Conservation (phyloP, 1,284 basidiomycete species). For the Neotropicomus parvogracilis region DNA sequence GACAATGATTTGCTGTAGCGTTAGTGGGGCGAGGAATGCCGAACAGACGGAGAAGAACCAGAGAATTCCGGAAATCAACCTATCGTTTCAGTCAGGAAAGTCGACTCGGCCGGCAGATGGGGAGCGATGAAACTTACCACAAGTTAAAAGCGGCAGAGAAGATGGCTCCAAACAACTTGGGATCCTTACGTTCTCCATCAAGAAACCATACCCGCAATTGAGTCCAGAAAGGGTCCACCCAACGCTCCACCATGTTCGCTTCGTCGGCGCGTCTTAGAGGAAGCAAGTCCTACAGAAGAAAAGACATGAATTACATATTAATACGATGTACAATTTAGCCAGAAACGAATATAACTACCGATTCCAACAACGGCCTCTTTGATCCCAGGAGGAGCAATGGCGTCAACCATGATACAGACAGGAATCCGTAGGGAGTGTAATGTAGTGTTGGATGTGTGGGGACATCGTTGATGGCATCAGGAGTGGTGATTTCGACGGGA, state of each 20-base stretch:
- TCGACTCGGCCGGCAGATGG: not conserved
- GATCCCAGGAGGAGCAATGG: slow-evolving; percentile 25
- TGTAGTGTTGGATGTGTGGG: slow-evolving; percentile 23
- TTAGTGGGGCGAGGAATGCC: slow-evolving; percentile 21
- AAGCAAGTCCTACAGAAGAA: slow-evolving; percentile 22
- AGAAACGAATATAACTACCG: slow-evolving; percentile 31
- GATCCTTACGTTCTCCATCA: slow-evolving; percentile 13
- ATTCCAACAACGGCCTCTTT: slow-evolving; percentile 31
- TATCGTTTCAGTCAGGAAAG: slow-evolving; percentile 8
- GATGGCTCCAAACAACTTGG: slow-evolving; percentile 19
- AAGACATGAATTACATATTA: slow-evolving; percentile 16
- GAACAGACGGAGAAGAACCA: slow-evolving; percentile 29
- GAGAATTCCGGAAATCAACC: slow-evolving; percentile 27
- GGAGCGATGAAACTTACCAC: slow-evolving; percentile 14
- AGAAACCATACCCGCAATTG: slow-evolving; percentile 21
- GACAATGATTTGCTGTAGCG: slow-evolving; percentile 30
- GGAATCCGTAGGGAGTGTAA: slow-evolving; percentile 12
- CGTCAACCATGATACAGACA: slow-evolving; percentile 28
- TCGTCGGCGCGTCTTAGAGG: slow-evolving; percentile 29
- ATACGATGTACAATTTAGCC: slow-evolving; percentile 22
- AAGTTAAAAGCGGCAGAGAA: slow-evolving; percentile 16
- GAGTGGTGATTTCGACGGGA: slow-evolving; percentile 13
- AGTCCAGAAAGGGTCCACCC: slow-evolving; percentile 27
- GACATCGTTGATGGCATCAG: slow-evolving; percentile 18
- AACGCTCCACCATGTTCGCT: slow-evolving; percentile 23